Conservation (phyloP, 2,329 filamentous ascomycete species). For the Sclerotiophoma versabilis region DNA sequence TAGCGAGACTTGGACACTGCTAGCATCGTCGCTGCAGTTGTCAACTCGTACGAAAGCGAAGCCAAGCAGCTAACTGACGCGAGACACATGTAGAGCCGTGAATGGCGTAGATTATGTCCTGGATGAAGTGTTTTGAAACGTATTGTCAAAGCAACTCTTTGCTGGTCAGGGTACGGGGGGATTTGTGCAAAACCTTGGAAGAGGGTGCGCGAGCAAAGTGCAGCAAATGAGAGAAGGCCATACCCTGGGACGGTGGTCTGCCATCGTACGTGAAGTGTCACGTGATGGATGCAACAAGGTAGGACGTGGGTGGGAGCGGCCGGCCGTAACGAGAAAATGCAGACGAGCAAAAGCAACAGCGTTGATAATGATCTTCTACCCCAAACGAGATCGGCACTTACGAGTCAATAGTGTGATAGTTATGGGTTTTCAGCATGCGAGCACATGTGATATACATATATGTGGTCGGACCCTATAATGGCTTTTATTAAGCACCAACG, state of each 20-base stretch:
- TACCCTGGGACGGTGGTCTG: background rate
- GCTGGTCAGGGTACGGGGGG: background rate
- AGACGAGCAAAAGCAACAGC: background rate
- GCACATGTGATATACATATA: constrained; percentile 20
- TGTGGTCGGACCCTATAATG: constrained; percentile 23
- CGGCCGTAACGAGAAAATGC: constrained; percentile 1
- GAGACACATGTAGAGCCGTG: background rate
- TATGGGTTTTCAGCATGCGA: constrained; percentile 2
- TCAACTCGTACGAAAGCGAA: background rate
- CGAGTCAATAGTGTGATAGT: constrained; percentile 8
- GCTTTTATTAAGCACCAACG: constrained; percentile 22
- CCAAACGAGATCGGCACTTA: constrained; percentile 4
- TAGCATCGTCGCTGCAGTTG: background rate
- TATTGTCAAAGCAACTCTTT: background rate
- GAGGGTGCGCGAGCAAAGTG: background rate
- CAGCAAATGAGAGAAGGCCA: background rate
- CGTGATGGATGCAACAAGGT: background rate
- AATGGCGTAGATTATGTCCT: background rate
- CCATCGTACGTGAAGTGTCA: constrained; percentile 7
- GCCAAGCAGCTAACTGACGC: background rate
- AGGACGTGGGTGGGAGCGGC: background rate
- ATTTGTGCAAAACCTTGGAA: background rate
- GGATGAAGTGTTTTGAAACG: constrained; percentile 4
- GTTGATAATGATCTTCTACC: constrained; percentile 3
- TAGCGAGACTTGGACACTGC: background rate